Conservation (phyloP, 2,329 filamentous ascomycete species). For the Trichoderma asperellum region DNA sequence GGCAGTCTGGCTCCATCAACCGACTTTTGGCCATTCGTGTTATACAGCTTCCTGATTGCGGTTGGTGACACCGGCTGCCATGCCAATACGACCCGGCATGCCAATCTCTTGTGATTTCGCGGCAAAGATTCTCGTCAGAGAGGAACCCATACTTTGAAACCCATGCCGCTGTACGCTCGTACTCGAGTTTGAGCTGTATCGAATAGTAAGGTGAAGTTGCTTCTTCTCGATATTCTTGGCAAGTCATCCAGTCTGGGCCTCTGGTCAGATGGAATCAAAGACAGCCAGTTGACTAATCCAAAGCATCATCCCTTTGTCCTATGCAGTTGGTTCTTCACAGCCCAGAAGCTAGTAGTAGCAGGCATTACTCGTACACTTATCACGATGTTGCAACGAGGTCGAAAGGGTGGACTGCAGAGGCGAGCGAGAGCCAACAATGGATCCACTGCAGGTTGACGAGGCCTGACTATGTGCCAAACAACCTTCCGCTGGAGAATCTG, state of each 20-base stretch:
- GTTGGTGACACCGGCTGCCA: not conserved
- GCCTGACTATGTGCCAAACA: slow-evolving; percentile 4
- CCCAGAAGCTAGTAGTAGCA: not conserved
- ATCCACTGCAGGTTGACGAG: slow-evolving; percentile 7
- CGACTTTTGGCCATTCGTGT: not conserved
- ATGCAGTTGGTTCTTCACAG: slow-evolving; percentile 1
- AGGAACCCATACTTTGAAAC: not conserved
- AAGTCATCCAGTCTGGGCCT: not conserved
- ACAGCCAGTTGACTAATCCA: not conserved
- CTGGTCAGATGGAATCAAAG: not conserved
- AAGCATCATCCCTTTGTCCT: not conserved
- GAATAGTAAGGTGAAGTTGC: not conserved
- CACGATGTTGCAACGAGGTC: slow-evolving; percentile 6
- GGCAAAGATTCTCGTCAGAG: not conserved
- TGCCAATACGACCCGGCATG: not conserved
- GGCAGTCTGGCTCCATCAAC: slow-evolving; percentile 28
- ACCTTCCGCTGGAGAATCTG: slow-evolving; percentile 9
- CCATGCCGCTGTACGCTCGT: not conserved
- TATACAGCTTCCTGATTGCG: slow-evolving; percentile 7
- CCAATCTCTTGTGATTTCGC: not conserved
- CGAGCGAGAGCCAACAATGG: not conserved
- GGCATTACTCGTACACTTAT: not conserved
- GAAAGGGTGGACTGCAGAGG: not conserved
- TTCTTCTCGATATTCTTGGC: not conserved
- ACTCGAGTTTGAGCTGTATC: not conserved